A percentile compares a stretch with the other conserved stretches of the same genome.
Conservation (phyloP, 1,139 yeast genomes). For the Taphrina confusa region DNA sequence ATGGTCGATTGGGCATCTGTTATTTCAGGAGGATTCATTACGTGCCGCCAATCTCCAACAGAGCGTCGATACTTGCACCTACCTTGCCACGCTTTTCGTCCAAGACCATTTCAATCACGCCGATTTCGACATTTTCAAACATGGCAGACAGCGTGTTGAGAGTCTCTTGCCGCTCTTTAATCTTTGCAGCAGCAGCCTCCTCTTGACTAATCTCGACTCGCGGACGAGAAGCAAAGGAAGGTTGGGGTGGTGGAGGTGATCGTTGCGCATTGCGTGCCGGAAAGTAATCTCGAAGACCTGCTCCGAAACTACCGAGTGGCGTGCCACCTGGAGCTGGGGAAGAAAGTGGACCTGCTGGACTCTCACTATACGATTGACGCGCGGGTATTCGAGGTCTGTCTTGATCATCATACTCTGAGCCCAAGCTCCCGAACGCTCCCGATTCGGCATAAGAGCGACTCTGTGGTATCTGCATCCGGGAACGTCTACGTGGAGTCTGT, state of each 20-base stretch:
- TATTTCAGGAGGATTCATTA: background rate
- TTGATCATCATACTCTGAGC: background rate
- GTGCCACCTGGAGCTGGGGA: slow-evolving; percentile 8
- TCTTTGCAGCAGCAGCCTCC: slow-evolving; percentile 44
- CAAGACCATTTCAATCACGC: slow-evolving; percentile 69
- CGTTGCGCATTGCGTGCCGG: background rate
- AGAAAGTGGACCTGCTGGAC: background rate
- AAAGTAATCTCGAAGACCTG: background rate
- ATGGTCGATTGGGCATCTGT: too few species aligned
- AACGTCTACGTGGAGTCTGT: background rate
- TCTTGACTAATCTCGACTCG: slow-evolving; percentile 49
- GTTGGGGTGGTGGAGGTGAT: background rate
- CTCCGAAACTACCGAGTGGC: background rate
- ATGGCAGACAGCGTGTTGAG: slow-evolving; percentile 60
- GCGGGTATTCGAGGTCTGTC: background rate
- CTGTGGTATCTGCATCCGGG: background rate
- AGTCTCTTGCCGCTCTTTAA: slow-evolving; percentile 51
- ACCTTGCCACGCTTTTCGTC: slow-evolving; percentile 66
- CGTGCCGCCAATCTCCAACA: slow-evolving; percentile 43
- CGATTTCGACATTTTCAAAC: slow-evolving; percentile 74
- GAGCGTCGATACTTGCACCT: slow-evolving; percentile 73
- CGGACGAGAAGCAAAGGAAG: slow-evolving; percentile 38
- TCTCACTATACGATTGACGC: background rate
- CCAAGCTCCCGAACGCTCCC: slow-evolving; percentile 15
- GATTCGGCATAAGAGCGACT: slow-evolving; percentile 22